Base-by-base conservation (phyloP, 1,139 yeast genomes). In the Tardiomyces blankii region DNA sequence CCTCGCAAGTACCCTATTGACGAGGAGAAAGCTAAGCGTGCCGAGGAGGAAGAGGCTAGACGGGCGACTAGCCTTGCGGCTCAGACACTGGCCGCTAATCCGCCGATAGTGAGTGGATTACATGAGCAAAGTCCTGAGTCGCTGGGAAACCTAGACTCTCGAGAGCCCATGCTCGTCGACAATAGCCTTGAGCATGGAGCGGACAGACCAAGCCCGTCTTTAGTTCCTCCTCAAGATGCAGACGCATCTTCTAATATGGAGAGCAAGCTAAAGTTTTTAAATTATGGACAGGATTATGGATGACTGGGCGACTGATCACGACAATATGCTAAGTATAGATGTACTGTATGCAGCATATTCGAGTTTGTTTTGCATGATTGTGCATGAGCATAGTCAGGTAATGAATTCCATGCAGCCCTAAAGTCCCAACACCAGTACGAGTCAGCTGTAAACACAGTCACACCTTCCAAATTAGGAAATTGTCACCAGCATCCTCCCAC, bases 1-100 rank as follows among this genome's bases (percentile, higher is more conserved):
- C 51, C 51, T 11, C 44, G 51, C 6, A 49, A 47, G 42, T 41
- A 47, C 28, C 46, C 50, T 6, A 42, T 38, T 13, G 50, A 43
- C 9, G 43, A 45, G 28, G 39, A 35, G 19, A 35, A n/a, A 13
- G 39, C 39, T 3, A 14, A 9, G 3, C n/a, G n/a, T 5, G 19
- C 39, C 3, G 18, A n/a, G 39, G 39, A 35, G 19, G n/a, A 30
- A 30, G 16, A 13, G 5, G 35, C 35, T 4, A 4, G 35, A 9
- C 35, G 3, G 16, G 35, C 35, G 3, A 11, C 35, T 14, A 14
- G 16, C 9, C 35, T 43, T 45, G 21, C 50, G 47, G 35, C 35
- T 14, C 35, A 30, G 35, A 11, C 16, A 13, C 35, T 30, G 11
- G 5, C 35, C 5, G 11, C 4, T 30, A 11, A 9, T 5, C 35